Percentiles rank a stretch among this genome's conserved stretches.
Conservation (phyloP, 179 eudicot species). For the Camellia oleifera region DNA sequence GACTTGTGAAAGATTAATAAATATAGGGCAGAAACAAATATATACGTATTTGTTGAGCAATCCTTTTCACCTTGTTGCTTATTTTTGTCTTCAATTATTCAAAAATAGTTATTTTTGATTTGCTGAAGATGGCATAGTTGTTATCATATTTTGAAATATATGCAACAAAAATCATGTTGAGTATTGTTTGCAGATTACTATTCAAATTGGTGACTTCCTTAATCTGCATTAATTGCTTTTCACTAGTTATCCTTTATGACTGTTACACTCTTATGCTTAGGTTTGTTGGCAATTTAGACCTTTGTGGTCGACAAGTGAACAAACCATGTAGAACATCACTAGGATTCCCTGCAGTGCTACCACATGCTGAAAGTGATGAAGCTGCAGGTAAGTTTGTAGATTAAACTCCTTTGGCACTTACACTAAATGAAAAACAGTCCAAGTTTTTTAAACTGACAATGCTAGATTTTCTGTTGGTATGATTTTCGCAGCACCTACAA, state of each 20-base stretch:
- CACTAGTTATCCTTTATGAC: background rate
- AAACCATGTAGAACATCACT: constrained; percentile 84
- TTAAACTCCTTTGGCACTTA: background rate
- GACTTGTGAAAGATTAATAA: too few species aligned
- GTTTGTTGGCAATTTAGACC: constrained; percentile 81
- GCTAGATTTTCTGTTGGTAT: background rate
- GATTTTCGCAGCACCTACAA: constrained; percentile 52
- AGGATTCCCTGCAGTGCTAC: constrained; percentile 94
- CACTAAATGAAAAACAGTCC: constrained; percentile 12
- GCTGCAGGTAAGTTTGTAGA: constrained; percentile 46
- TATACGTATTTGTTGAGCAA: background rate
- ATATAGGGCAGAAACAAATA: too few species aligned
- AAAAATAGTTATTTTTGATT: background rate
- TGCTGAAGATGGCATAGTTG: background rate
- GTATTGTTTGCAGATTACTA: background rate
- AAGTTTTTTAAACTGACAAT: background rate
- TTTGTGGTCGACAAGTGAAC: constrained; percentile 89
- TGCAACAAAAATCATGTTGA: background rate
- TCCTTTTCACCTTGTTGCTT: background rate
- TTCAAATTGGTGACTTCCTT: background rate
- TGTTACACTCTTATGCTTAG: constrained; percentile 30
- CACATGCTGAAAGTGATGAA: constrained; percentile 83
- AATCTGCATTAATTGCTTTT: background rate
- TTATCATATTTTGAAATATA: background rate
- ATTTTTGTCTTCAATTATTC: background rate